These are phyloP conservation scores for Diaporthe capsici DNA, from an alignment of 2,329 filamentous ascomycete genomes.

Conservation along the genomic window DNA sequence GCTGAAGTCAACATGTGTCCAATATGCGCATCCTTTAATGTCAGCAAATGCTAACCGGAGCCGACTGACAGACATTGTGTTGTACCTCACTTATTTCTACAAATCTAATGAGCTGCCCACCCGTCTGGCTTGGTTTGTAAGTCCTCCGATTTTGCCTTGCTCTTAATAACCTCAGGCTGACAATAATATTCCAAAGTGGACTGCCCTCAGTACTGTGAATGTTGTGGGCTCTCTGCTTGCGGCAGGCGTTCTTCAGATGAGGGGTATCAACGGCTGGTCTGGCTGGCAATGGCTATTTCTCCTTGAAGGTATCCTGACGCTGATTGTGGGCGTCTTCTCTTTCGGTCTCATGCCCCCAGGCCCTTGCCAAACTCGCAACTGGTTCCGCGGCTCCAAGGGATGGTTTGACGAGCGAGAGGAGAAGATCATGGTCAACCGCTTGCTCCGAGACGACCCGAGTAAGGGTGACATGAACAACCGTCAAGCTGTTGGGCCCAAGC, in stretches of 20 bases:
- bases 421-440: slow-evolving; percentile 72
- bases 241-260: slow-evolving; percentile 66
- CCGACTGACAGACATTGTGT: slow-evolving; percentile 63
- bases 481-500: slow-evolving; percentile 60
- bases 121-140: slow-evolving; percentile 62
- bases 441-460: slow-evolving; percentile 71
- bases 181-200: slow-evolving; percentile 73
- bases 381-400: slow-evolving; percentile 70
- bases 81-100: slow-evolving; percentile 84
- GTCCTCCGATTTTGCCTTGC: slow-evolving; percentile 44
- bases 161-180: slow-evolving; percentile 49
- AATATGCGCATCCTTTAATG: not conserved
- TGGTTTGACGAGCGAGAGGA: slow-evolving; percentile 75
- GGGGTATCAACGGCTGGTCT: slow-evolving; percentile 64
- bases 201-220: slow-evolving; percentile 70
- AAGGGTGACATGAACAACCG: slow-evolving; percentile 75
- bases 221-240: slow-evolving; percentile 68
- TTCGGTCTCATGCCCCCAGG: slow-evolving; percentile 62
- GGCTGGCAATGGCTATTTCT: slow-evolving; percentile 60
- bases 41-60: not conserved
- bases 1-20: too few species aligned
- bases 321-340: slow-evolving; percentile 59
- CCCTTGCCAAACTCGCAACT: slow-evolving; percentile 65
- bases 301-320: slow-evolving; percentile 63
- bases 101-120: slow-evolving; percentile 78